Conservation (phyloP, 495 filamentous ascomycete genomes). For the Talaromyces trachyspermus region DNA sequence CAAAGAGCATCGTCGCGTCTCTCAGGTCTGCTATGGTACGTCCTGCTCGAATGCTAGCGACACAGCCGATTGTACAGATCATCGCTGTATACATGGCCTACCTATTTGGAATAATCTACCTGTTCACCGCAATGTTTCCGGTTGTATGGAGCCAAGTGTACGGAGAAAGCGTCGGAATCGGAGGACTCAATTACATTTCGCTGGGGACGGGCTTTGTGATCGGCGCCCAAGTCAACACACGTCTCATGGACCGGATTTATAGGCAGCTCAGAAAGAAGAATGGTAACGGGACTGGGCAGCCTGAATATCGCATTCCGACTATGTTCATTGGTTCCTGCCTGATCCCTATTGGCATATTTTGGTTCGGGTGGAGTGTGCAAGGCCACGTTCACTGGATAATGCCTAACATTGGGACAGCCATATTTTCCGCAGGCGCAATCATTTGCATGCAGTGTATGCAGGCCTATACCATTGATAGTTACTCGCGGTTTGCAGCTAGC, state of each 20-base stretch:
- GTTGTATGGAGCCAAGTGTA: conserved; percentile 37
- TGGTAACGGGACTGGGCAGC: conserved; percentile 24
- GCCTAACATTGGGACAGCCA: conserved; percentile 29
- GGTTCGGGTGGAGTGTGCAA: conserved; percentile 58
- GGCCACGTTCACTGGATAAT: conserved; percentile 46
- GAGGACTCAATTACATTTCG: conserved; percentile 50
- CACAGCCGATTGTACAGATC: conserved; percentile 49
- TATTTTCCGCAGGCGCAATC: conserved; percentile 50
- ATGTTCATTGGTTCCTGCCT: conserved; percentile 49
- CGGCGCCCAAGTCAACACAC: conserved; percentile 45
- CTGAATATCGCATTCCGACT: conserved; percentile 55
- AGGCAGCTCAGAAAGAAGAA: not conserved
- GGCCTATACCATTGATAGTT: conserved; percentile 55
- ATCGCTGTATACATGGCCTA: conserved; percentile 44
- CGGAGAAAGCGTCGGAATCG: conserved; percentile 39
- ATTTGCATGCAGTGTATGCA: conserved; percentile 47
- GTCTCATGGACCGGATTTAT: conserved; percentile 31
- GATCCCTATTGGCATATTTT: conserved; percentile 50
- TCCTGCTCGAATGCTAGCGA: conserved; percentile 41
- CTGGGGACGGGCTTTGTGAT: conserved; percentile 52
- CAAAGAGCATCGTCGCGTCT: conserved; percentile 25
- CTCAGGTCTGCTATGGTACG: conserved; percentile 41
- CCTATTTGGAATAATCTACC: conserved; percentile 51
- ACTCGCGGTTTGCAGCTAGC: conserved; percentile 48
- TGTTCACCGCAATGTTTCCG: conserved; percentile 51